Base-by-base conservation (phyloP, 192 early-diverging fungal species). In the Coemansia sp. region DNA sequence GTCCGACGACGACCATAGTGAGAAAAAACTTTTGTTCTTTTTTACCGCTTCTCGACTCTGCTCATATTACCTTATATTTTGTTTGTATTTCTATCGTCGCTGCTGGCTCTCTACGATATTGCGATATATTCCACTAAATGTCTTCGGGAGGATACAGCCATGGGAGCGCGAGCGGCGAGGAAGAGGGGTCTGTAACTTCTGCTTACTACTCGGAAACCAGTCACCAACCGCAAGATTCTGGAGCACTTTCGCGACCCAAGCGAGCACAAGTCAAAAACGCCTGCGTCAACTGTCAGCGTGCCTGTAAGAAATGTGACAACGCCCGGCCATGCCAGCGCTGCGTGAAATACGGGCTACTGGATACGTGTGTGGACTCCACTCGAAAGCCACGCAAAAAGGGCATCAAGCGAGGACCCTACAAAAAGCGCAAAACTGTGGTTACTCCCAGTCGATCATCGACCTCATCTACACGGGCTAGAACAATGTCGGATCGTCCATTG, bases 301-400 rank as follows among this genome's bases (percentile, higher is more conserved):
- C 93, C 0, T 94, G 93, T 76, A 97, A 97, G 75, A 96, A 94
- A 74, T 95, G 95, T 72, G 94, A 93, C 62, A 88, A 89, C 56
- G 87, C 70, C 20, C 72, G 94, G 56, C 95, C 94, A 3, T 95
- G 95, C 66, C 71, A 77, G 66, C 86, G 94, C 8, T 97, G 95
- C 68, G 68, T 90, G 43, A 89, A 89, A 64, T 88, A 89, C 59
- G 83, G 84, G 25, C 69, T 94, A n/a, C 79, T 79, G 0, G 86
- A 85, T 23, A 85, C 88, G 3, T 94, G 93, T 64, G 84, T 85
- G 1, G 87, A 94, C 72, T 93, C 92, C 11, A 84, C 85, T 28
- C 86, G 94, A 56, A 94, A 93, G 72, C 89, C 91, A 37, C 85
- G 94, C 13, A 89, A 91, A 65, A 88, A 89, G 70, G 93, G 93